A percentile compares a stretch with the other conserved stretches of the same genome.
Conservation (phyloP, 2,329 filamentous ascomycete species). For the Parastagonospora nodorum region DNA sequence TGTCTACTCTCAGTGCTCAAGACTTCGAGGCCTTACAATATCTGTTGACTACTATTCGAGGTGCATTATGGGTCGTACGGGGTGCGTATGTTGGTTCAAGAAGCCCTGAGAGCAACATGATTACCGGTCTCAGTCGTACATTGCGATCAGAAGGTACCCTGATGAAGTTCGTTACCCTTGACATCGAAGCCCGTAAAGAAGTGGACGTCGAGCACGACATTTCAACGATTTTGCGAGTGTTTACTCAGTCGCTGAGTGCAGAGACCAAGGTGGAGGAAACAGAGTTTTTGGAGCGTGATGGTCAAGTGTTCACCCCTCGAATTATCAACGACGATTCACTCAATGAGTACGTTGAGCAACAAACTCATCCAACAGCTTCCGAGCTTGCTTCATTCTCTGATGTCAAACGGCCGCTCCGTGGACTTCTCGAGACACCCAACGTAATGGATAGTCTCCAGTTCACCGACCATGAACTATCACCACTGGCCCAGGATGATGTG, state of each 20-base stretch:
- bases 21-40: slow-evolving; percentile 7
- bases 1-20: slow-evolving; percentile 1
- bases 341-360: slow-evolving; percentile 29
- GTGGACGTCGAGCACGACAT: not conserved
- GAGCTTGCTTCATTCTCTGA: slow-evolving; percentile 19
- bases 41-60: slow-evolving; percentile 6
- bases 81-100: slow-evolving; percentile 6
- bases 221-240: not conserved
- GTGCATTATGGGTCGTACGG: slow-evolving; percentile 11
- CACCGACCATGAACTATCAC: slow-evolving; percentile 15
- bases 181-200: slow-evolving; percentile 3
- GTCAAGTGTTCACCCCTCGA: slow-evolving; percentile 11
- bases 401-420: slow-evolving; percentile 15
- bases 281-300: slow-evolving; percentile 8
- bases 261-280: slow-evolving; percentile 5
- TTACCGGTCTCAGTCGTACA: slow-evolving; percentile 13
- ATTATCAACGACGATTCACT: slow-evolving; percentile 21
- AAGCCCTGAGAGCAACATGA: slow-evolving; percentile 15
- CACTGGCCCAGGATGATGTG: slow-evolving; percentile 26
- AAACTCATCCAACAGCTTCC: slow-evolving; percentile 20
- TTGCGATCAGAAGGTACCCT: slow-evolving; percentile 16
- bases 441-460: slow-evolving; percentile 23
- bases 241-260: not conserved
- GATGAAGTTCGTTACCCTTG: slow-evolving; percentile 14
- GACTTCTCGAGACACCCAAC: slow-evolving; percentile 15